Conservation (phyloP, 495 filamentous ascomycete genomes). For the Penicillium argentinense region DNA sequence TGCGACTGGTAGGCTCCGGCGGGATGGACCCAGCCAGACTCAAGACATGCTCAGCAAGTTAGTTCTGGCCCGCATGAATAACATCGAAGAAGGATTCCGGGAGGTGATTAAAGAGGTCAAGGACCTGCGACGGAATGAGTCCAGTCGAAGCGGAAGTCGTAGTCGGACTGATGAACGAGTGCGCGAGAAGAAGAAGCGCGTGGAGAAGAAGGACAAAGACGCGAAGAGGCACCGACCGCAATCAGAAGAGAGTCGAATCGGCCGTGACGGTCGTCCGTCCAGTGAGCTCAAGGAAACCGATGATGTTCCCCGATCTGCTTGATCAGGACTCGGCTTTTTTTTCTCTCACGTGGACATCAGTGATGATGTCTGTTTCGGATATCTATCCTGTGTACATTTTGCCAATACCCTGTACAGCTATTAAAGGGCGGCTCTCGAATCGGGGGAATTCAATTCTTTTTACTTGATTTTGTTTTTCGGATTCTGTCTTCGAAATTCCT, state of each 20-base stretch:
- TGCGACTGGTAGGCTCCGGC: constrained; percentile 52
- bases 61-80: constrained; percentile 90
- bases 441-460: no score
- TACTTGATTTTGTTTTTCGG: neutral
- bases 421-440: neutral
- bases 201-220: constrained; percentile 35
- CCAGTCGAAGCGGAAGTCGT: constrained; percentile 36
- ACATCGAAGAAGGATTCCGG: constrained; percentile 79
- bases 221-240: constrained; percentile 21
- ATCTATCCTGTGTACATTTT: neutral
- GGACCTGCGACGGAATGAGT: constrained; percentile 44
- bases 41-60: constrained; percentile 74
- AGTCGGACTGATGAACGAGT: constrained; percentile 32
- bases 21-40: constrained; percentile 42
- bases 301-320: constrained; percentile 3
- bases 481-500: no score
- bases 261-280: constrained; percentile 16
- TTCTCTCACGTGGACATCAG: neutral
- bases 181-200: constrained; percentile 33
- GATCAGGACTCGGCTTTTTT: neutral
- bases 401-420: constrained; percentile 2
- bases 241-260: constrained; percentile 21
- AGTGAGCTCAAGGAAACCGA: neutral
- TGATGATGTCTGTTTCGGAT: neutral
- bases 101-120: constrained; percentile 85